Evolutionary conservation across 2,329 filamentous ascomycete species (phyloP).

Genomic region (Myriosclerotinia duriaeana): DNA sequence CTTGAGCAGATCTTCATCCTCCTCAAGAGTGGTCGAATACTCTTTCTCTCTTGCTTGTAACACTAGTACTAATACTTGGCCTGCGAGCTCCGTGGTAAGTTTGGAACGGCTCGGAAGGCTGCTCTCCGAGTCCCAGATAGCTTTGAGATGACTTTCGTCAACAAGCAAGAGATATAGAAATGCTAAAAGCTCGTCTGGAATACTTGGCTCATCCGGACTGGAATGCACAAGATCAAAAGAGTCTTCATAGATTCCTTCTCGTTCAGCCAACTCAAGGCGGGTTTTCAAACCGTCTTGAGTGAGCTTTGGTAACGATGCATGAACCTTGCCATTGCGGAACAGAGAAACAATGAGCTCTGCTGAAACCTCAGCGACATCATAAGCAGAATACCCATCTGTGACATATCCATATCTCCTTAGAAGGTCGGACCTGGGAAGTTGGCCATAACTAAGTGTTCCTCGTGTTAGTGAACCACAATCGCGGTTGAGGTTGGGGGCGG

Average conservation of each 20-base stretch:
- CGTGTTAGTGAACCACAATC: slow-evolving; percentile 6
- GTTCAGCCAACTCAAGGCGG: slow-evolving; percentile 47
- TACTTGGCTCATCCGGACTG: slow-evolving; percentile 34
- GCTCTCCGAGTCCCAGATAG: slow-evolving; percentile 42
- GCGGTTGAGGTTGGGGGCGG: not conserved
- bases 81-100: slow-evolving; percentile 45
- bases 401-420: slow-evolving; percentile 68
- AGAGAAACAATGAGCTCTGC: slow-evolving; percentile 48
- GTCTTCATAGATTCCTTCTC: slow-evolving; percentile 59
- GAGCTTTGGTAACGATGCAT: slow-evolving; percentile 32
- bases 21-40: slow-evolving; percentile 54
- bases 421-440: slow-evolving; percentile 65
- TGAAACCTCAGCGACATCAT: slow-evolving; percentile 65
- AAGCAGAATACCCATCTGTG: slow-evolving; percentile 61
- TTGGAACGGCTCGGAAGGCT: slow-evolving; percentile 43
- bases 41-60: slow-evolving; percentile 46
- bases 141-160: slow-evolving; percentile 42
- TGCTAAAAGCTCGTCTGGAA: slow-evolving; percentile 41
- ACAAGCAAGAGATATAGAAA: slow-evolving; percentile 49
- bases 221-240: slow-evolving; percentile 54
- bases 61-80: slow-evolving; percentile 43
- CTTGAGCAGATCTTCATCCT: slow-evolving; percentile 48
- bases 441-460: slow-evolving; percentile 50
- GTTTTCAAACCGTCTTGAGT: slow-evolving; percentile 34
- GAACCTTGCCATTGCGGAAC: slow-evolving; percentile 26